Conservation (phyloP, 1,139 yeast species). For the Zygosaccharomyces pseudobailii region DNA sequence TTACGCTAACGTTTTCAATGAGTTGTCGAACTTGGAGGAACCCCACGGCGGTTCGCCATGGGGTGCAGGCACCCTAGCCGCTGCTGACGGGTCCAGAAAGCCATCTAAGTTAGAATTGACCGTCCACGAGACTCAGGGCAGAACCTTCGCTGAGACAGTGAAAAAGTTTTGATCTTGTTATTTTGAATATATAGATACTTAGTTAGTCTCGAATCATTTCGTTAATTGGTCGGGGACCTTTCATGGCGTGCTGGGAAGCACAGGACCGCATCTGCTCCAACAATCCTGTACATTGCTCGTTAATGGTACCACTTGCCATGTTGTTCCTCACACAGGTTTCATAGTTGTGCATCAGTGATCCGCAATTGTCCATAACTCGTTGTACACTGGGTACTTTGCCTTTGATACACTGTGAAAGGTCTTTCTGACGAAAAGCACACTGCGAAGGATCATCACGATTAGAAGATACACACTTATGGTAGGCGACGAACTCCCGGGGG, state of each 20-base stretch:
- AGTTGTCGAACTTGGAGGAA: slow-evolving; percentile 57
- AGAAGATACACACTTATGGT: slow-evolving; percentile 33
- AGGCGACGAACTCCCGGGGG: slow-evolving; percentile 33
- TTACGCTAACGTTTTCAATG: slow-evolving; percentile 57
- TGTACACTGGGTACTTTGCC: slow-evolving; percentile 34
- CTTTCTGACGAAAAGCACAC: slow-evolving; percentile 29
- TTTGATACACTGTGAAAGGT: slow-evolving; percentile 29
- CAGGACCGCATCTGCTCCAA: slow-evolving; percentile 21
- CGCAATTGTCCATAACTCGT: slow-evolving; percentile 31
- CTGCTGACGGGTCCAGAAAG: slow-evolving; percentile 72
- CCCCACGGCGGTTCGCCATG: slow-evolving; percentile 82
- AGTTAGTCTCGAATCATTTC: slow-evolving; percentile 11
- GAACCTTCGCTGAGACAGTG: slow-evolving; percentile 43
- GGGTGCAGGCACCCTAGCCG: slow-evolving; percentile 86
- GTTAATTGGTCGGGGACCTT: slow-evolving; percentile 18
- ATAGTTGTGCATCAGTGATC: slow-evolving; percentile 27
- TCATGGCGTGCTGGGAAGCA: slow-evolving; percentile 17
- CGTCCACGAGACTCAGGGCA: slow-evolving; percentile 58
- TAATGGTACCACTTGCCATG: slow-evolving; percentile 19
- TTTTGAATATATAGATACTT: neutral
- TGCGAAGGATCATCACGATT: slow-evolving; percentile 32
- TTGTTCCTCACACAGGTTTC: slow-evolving; percentile 30
- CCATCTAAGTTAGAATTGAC: slow-evolving; percentile 63
- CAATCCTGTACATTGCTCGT: slow-evolving; percentile 20
- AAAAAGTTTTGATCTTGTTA: slow-evolving; percentile 17